These are phyloP conservation scores for Arabidopsis suecica DNA, from an alignment of 345 rosid species.

Conservation along the genomic window DNA sequence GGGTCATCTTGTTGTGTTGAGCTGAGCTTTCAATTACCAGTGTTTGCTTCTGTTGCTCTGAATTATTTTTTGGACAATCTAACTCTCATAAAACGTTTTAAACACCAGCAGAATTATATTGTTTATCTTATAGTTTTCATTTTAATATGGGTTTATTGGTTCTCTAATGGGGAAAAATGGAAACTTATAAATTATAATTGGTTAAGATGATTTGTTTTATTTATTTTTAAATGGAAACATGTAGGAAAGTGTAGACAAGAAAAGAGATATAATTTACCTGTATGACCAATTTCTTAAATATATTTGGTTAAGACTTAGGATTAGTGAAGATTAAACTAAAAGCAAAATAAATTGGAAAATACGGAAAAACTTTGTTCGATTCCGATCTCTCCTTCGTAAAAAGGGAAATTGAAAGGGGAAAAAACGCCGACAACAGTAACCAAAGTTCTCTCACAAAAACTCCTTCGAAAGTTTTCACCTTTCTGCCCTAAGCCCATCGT, in stretches of 20 bases:
- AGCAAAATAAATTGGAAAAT: neutral
- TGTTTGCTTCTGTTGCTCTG: neutral
- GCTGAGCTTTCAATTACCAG: neutral
- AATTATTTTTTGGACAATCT: neutral
- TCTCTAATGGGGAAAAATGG: neutral
- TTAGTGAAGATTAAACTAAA: neutral
- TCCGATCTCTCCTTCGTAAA: constrained; percentile 17
- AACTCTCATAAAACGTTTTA: neutral
- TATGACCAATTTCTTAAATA: neutral
- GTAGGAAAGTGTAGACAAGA: neutral
- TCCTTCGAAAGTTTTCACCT: constrained; percentile 9
- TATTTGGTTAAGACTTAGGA: constrained; percentile 4
- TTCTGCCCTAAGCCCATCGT: constrained; percentile 39
- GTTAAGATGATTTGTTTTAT: neutral
- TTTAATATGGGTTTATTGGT: neutral
- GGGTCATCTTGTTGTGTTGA: constrained; percentile 6
- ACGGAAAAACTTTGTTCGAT: constrained; percentile 11
- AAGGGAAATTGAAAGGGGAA: neutral
- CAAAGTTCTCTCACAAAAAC: constrained; percentile 28
- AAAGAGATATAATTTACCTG: neutral
- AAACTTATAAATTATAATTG: neutral
- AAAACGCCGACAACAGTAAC: constrained; percentile 44
- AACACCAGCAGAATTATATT: neutral
- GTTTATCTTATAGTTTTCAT: neutral
- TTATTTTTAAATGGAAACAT: neutral